Evolutionary conservation across 1,284 basidiomycete species (phyloP), one percentile per base, ranked within the genome.

Genomic region (Ustilago hordei): DNA sequence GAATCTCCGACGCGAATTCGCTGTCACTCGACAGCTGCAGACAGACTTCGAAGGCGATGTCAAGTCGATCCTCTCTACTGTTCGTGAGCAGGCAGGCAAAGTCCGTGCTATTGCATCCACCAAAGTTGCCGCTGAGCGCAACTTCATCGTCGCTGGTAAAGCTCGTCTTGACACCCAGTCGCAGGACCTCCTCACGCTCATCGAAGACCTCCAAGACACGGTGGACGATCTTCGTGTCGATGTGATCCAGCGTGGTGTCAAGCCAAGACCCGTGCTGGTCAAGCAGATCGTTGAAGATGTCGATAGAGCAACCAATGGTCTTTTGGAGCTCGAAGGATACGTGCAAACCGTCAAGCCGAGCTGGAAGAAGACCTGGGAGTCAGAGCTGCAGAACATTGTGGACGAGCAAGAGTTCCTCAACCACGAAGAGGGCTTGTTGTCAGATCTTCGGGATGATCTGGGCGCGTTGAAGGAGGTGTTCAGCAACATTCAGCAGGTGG

Each of bases 281-380:
- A 91, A 91, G 84, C 89, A 89, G 62, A 91, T 96, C 82, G 90
- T 90, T 81, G 90, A 90, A 69, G 93, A 95, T 79, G 90, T 98
- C 59, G 89, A 90, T 17, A 87, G 89, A n/a, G 91, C 92, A 19
- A 89, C 90, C 28, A 87, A 88, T 17, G 92, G 95, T 86, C 89
- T 98, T 43, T 90, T 91, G 68, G 91, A 91, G 76, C 89, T 99
- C 60, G 91, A 91, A 79, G 91, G 92, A 75, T 94, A 96, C 85
- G 93, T 98, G 78, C 90, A 92, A 78, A 93, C 93, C 4, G 91
- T 97, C 81, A 95, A 93, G 84, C 95, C 96, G 56, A 93, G 93
- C 89, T 99, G 96, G 96, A 95, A 96, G 88, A 95, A 96, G 89
- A 98, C 95, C 31, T 99, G 96, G 96, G 93, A 94, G 81, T 91